phyloP scores from a whole-genome alignment of 1,284 basidiomycete genomes.

The Trichosporon coremiiforme region DNA sequence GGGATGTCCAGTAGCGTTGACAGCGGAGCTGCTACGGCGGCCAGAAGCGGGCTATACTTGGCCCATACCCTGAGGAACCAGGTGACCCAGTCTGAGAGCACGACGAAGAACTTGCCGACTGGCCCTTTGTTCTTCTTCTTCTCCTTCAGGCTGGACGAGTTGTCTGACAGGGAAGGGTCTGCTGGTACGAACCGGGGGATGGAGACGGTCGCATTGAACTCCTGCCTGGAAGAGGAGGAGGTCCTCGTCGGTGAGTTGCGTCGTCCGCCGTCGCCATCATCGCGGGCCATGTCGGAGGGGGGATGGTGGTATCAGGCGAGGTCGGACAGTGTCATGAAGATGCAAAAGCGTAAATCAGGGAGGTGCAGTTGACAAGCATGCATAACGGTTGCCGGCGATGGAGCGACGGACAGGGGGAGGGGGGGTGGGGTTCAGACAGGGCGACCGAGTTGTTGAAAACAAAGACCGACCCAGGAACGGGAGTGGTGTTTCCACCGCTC shows the following conservation, averaged over 20 bases:
- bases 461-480: background rate
- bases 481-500: background rate
- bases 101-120: background rate
- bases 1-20: conserved; percentile 59
- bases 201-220: conserved; percentile 2
- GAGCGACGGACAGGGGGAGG: too few species aligned
- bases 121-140: background rate
- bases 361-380: background rate
- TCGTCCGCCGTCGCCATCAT: conserved; percentile 7
- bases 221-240: background rate
- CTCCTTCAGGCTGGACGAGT: background rate
- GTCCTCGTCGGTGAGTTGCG: background rate
- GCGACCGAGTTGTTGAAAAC: conserved; percentile 1
- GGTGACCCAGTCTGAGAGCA: background rate
- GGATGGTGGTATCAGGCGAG: conserved; percentile 1
- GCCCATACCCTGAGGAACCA: conserved; percentile 23
- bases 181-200: background rate
- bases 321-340: background rate
- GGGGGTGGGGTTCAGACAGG: background rate
- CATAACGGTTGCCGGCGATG: background rate
- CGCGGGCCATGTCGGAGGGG: background rate
- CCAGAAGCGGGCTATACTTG: conserved; percentile 51
- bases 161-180: background rate
- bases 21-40: conserved; percentile 57
- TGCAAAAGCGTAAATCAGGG: background rate